Conservation (phyloP, 2,329 filamentous ascomycete genomes). For the Ophiobolus disseminans region DNA sequence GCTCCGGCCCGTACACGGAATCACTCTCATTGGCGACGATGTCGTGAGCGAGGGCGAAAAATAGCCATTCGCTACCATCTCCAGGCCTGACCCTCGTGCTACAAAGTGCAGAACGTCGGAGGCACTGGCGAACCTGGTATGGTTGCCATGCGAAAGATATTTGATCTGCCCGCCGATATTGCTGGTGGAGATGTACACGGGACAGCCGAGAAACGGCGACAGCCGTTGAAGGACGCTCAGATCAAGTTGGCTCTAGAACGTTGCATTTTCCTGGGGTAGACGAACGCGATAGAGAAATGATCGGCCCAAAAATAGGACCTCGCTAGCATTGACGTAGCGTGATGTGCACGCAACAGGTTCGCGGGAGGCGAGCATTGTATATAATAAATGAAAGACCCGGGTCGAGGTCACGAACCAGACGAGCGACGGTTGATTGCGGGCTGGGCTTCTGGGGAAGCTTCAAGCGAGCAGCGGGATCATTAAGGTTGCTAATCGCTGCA, state of each 20-base stretch:
- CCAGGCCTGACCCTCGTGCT: slow-evolving; percentile 16
- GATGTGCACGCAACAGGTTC: slow-evolving; percentile 17
- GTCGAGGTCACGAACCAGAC: slow-evolving; percentile 36
- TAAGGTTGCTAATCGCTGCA: slow-evolving; percentile 20
- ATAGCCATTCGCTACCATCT: slow-evolving; percentile 27
- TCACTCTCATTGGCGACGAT: slow-evolving; percentile 18
- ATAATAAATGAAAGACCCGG: slow-evolving; percentile 41
- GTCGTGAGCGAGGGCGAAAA: slow-evolving; percentile 15
- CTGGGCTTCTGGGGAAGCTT: slow-evolving; percentile 28
- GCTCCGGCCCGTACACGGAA: slow-evolving; percentile 21
- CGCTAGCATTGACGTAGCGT: slow-evolving; percentile 18
- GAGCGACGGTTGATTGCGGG: slow-evolving; percentile 35
- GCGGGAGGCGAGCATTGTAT: slow-evolving; percentile 31
- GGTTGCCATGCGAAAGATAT: slow-evolving; percentile 25
- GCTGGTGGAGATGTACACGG: slow-evolving; percentile 26
- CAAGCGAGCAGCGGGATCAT: slow-evolving; percentile 32
- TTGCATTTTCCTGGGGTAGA: slow-evolving; percentile 23
- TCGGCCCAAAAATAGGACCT: slow-evolving; percentile 36
- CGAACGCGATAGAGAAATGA: slow-evolving; percentile 9
- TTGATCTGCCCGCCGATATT: slow-evolving; percentile 31
- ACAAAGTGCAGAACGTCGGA: slow-evolving; percentile 16
- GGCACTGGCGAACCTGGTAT: slow-evolving; percentile 21
- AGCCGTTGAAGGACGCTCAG: slow-evolving; percentile 11
- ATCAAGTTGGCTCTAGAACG: slow-evolving; percentile 38
- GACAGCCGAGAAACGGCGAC: slow-evolving; percentile 16